Percentiles rank a stretch among this genome's conserved stretches.
Evolutionary conservation across 2,329 filamentous ascomycete genomes (phyloP).

Genomic region (Diaporthe amygdali): DNA sequence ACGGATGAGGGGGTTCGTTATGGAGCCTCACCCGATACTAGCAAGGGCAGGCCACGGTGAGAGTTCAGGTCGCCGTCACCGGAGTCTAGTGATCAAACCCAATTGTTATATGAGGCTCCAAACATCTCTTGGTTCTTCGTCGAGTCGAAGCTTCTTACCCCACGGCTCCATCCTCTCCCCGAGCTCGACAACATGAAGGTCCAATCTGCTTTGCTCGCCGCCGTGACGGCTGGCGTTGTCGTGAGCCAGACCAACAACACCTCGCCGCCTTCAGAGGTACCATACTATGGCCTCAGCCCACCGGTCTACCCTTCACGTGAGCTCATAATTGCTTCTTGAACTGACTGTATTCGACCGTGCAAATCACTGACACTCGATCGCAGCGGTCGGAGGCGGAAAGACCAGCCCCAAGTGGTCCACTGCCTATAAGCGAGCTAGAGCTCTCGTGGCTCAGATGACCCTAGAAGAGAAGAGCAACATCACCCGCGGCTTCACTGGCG

Average conservation of each 20-base stretch:
- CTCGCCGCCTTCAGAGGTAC: conserved; percentile 32
- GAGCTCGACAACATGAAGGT: conserved; percentile 19
- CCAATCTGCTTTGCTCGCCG: conserved; percentile 1
- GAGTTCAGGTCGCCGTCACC: neutral
- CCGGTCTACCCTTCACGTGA: conserved; percentile 40
- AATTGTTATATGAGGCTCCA: neutral
- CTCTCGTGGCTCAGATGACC: conserved; percentile 43
- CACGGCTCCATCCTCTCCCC: neutral
- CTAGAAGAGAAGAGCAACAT: conserved; percentile 45
- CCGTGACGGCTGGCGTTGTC: conserved; percentile 14
- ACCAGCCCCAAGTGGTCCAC: conserved; percentile 37
- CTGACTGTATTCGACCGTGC: neutral
- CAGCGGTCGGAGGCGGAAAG: conserved; percentile 35
- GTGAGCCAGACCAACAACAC: conserved; percentile 18
- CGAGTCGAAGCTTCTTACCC: neutral
- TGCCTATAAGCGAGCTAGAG: conserved; percentile 41
- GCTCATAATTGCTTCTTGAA: neutral
- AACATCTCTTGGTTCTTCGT: neutral
- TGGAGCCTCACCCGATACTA: neutral
- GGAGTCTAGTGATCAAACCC: neutral
- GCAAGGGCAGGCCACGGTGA: neutral
- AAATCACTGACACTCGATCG: neutral
- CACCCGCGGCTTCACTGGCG: conserved; percentile 41
- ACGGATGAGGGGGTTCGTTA: conserved; percentile 2
- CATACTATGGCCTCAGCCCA: conserved; percentile 40